Percentiles rank a stretch among this genome's conserved stretches.
These are phyloP conservation scores for Kazachstania sp. DNA, from an alignment of 1,139 yeast genomes.

Conservation along the genomic window DNA sequence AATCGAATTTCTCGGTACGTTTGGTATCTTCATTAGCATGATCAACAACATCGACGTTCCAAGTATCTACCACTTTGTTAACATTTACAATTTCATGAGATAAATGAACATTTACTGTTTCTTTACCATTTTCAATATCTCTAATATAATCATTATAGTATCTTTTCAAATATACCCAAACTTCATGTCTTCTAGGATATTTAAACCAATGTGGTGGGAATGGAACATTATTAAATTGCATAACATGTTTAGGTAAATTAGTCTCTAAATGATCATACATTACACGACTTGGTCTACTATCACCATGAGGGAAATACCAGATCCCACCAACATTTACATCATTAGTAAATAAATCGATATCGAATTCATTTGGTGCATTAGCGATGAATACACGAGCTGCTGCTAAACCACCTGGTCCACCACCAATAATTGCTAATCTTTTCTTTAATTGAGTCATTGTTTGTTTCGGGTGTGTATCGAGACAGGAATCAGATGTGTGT, in stretches of 20 bases:
- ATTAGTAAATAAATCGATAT: constrained; percentile 20
- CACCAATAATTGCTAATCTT: constrained; percentile 26
- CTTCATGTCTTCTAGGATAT: constrained; percentile 23
- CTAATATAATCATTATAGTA: constrained; percentile 18
- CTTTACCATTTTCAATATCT: constrained; percentile 5
- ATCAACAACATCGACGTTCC: constrained; percentile 13
- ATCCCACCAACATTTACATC: constrained; percentile 24
- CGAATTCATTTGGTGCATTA: constrained; percentile 13
- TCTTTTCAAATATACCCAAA: constrained; percentile 18
- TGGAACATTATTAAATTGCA: constrained; percentile 27
- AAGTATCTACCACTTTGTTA: constrained; percentile 10
- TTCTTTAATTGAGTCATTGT: not conserved
- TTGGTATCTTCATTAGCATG: constrained; percentile 4
- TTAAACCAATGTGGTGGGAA: constrained; percentile 14
- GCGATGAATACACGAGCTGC: constrained; percentile 24
- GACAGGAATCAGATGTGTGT: too few relatives aligned
- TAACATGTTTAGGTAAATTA: constrained; percentile 22
- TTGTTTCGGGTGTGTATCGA: not conserved
- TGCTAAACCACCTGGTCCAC: constrained; percentile 30
- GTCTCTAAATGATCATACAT: constrained; percentile 30
- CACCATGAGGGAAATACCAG: constrained; percentile 25
- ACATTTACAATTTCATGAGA: constrained; percentile 14
- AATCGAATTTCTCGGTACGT: constrained; percentile 36
- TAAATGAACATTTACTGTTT: constrained; percentile 12
- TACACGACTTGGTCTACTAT: constrained; percentile 13